These are phyloP conservation scores for Penicillium parvum DNA, from an alignment of 495 filamentous ascomycete genomes.

Conservation along the genomic window DNA sequence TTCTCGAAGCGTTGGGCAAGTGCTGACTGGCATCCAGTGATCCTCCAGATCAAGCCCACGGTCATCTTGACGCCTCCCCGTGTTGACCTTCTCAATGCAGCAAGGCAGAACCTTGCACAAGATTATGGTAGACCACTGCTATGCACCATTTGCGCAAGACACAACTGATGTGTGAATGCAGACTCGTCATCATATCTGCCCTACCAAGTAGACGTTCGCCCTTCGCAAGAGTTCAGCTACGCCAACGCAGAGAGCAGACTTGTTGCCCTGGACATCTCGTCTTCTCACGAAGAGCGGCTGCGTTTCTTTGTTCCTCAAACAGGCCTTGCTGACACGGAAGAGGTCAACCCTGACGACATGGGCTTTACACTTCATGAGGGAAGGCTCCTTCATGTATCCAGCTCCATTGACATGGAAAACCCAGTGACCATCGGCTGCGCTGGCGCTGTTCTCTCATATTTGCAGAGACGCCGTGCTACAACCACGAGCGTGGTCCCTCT, in stretches of 20 bases:
- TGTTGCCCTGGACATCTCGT: slow-evolving; percentile 45
- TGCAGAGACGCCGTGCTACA: slow-evolving; percentile 65
- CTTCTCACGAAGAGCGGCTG: slow-evolving; percentile 31
- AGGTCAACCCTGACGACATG: slow-evolving; percentile 44
- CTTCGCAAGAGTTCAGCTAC: slow-evolving; percentile 73
- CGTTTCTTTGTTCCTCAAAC: slow-evolving; percentile 57
- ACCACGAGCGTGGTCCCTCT: slow-evolving; percentile 54
- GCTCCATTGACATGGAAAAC: slow-evolving; percentile 76
- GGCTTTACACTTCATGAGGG: slow-evolving; percentile 54
- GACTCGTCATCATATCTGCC: slow-evolving; percentile 47
- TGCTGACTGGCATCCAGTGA: slow-evolving; percentile 43
- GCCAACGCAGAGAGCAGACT: slow-evolving; percentile 66
- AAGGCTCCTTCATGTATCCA: slow-evolving; percentile 65
- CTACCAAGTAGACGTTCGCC: slow-evolving; percentile 69
- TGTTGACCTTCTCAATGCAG: slow-evolving; percentile 51
- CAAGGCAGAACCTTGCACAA: slow-evolving; percentile 21
- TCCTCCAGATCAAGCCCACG: slow-evolving; percentile 74
- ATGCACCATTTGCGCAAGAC: neutral
- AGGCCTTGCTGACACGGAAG: slow-evolving; percentile 38
- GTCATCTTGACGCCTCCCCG: slow-evolving; percentile 69
- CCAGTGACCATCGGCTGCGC: slow-evolving; percentile 72
- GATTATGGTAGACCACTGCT: slow-evolving; percentile 22
- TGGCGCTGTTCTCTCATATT: slow-evolving; percentile 75
- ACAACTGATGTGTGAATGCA: slow-evolving; percentile 4
- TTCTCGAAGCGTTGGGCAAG: neutral